Evolutionary conservation across 2,329 filamentous ascomycete species (phyloP).

Genomic region (Stagonosporopsis cucurbitacearum): DNA sequence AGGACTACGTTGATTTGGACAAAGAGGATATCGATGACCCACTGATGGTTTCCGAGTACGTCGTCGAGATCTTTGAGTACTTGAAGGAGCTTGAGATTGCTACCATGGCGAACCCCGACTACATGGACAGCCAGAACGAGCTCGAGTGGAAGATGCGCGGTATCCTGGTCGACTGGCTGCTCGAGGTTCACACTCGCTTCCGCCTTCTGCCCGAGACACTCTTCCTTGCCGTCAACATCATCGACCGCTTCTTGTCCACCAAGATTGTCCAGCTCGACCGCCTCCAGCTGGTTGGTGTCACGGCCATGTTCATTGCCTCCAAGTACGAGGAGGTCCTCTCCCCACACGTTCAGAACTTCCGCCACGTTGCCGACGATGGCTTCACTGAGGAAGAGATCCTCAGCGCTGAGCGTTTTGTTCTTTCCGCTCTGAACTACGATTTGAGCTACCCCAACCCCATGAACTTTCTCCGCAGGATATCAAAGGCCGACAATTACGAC

Average conservation of each 20-base stretch:
- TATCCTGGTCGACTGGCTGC: conserved; percentile 96
- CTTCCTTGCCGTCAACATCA: conserved; percentile 96
- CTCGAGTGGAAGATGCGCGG: conserved; percentile 99
- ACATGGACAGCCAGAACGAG: conserved; percentile 94
- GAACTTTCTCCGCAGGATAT: conserved; percentile 99
- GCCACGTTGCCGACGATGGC: conserved; percentile 93
- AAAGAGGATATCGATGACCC: conserved; percentile 90
- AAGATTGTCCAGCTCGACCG: conserved; percentile 97
- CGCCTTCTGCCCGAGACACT: conserved; percentile 93
- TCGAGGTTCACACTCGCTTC: conserved; percentile 97
- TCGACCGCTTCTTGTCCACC: conserved; percentile 93
- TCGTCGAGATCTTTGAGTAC: conserved; percentile 96
- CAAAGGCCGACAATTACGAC: conserved; percentile 99
- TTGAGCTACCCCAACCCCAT: conserved; percentile 99
- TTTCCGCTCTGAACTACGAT: conserved; percentile 91
- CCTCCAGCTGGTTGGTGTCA: conserved; percentile 94
- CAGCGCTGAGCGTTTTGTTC: conserved; percentile 93
- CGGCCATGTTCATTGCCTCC: conserved; percentile 98
- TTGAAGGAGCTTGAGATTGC: conserved; percentile 81
- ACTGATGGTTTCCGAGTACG: conserved; percentile 97
- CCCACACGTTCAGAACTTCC: conserved; percentile 95
- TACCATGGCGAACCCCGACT: conserved; percentile 86
- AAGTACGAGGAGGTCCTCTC: conserved; percentile 99
- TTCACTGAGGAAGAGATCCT: conserved; percentile 95
- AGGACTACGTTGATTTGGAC: conserved; percentile 68